These are phyloP conservation scores for Blastobotrys mokoenaii DNA, from an alignment of 805 yeast genomes.

Conservation along the genomic window DNA sequence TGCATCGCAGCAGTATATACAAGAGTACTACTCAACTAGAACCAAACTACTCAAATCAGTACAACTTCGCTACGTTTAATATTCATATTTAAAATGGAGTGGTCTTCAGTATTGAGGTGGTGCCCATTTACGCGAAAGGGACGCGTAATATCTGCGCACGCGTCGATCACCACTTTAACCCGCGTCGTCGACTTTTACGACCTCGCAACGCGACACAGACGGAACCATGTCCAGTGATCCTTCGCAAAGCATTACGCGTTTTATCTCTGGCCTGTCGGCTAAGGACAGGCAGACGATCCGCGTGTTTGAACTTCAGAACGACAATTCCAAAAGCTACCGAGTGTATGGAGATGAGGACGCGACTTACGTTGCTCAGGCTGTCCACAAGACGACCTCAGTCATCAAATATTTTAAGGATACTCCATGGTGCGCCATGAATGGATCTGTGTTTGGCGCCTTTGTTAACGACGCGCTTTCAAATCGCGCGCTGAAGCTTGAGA, in stretches of 20 bases:
- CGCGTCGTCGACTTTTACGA: too few relatives aligned
- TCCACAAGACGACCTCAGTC: constrained; percentile 78
- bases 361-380: constrained; percentile 65
- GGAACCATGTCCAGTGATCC: too few relatives aligned
- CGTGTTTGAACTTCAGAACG: not conserved
- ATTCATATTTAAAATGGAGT: too few relatives aligned
- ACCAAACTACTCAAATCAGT: too few relatives aligned
- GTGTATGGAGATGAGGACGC: constrained; percentile 71
- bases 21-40: too few relatives aligned
- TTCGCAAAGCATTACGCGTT: not conserved
- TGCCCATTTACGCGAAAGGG: too few relatives aligned
- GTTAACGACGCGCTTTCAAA: constrained; percentile 61
- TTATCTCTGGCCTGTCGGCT: not conserved
- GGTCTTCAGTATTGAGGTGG: too few relatives aligned
- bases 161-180: too few relatives aligned
- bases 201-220: too few relatives aligned
- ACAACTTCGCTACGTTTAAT: too few relatives aligned
- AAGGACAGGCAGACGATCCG: not conserved
- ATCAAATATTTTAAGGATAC: constrained; percentile 40
- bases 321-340: constrained; percentile 36
- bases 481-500: constrained; percentile 67
- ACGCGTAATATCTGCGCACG: too few relatives aligned
- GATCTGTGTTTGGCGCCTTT: constrained; percentile 60
- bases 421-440: constrained; percentile 61
- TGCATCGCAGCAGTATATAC: too few relatives aligned